Conservation (phyloP, 2,329 filamentous ascomycete genomes). For the Cordyceps tenuipes region DNA sequence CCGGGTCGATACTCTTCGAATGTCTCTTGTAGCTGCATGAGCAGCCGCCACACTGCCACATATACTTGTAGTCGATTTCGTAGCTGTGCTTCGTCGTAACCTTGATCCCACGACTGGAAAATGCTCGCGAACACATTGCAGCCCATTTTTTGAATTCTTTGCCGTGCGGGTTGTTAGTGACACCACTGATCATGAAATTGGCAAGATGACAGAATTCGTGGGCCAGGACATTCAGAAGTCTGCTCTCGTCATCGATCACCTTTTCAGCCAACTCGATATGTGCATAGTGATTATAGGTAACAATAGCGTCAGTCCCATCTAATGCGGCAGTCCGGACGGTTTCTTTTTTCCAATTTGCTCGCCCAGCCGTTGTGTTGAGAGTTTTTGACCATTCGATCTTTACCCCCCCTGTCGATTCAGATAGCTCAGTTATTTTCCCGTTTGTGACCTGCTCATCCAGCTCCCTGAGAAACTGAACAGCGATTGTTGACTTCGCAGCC, state of each 20-base stretch:
- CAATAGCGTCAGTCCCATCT: slow-evolving; percentile 19
- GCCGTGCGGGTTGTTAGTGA: slow-evolving; percentile 73
- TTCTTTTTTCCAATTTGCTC: slow-evolving; percentile 64
- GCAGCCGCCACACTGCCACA: slow-evolving; percentile 72
- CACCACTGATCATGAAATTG: slow-evolving; percentile 77
- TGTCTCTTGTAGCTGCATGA: slow-evolving; percentile 70
- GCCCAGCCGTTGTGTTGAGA: slow-evolving; percentile 71
- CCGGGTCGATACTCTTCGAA: slow-evolving; percentile 72
- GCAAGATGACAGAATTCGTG: slow-evolving; percentile 95
- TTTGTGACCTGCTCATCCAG: slow-evolving; percentile 59
- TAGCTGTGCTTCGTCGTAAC: slow-evolving; percentile 90
- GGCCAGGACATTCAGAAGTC: slow-evolving; percentile 82
- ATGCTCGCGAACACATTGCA: slow-evolving; percentile 43
- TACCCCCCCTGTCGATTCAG: slow-evolving; percentile 59
- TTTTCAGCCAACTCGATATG: slow-evolving; percentile 84
- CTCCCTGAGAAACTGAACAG: slow-evolving; percentile 55
- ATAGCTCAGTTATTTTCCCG: slow-evolving; percentile 49
- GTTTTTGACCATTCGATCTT: slow-evolving; percentile 66
- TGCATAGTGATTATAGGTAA: slow-evolving; percentile 50
- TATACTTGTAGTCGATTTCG: slow-evolving; percentile 83
- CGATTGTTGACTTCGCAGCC: slow-evolving; percentile 51
- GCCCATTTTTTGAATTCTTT: slow-evolving; percentile 75
- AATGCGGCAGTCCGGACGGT: slow-evolving; percentile 31
- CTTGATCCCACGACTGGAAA: slow-evolving; percentile 55
- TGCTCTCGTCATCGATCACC: slow-evolving; percentile 68